phyloP scores from a whole-genome alignment of 1,284 basidiomycete genomes.

The Ustilago cynodontis region DNA sequence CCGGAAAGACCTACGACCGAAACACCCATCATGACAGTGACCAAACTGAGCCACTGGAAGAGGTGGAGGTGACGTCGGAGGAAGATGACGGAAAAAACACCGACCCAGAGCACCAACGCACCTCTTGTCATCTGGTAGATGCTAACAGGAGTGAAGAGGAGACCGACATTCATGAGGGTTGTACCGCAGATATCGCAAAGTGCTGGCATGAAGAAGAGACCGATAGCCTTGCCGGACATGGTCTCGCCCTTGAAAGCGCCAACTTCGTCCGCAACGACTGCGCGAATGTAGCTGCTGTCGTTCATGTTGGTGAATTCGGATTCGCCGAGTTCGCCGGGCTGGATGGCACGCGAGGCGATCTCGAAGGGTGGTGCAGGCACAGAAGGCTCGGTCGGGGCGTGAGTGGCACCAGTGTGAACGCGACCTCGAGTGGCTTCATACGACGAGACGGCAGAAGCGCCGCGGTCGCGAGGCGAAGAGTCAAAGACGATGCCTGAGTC shows the following conservation, averaged over 20 bases:
- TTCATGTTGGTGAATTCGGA: constrained; percentile 28
- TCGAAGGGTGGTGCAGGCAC: constrained; percentile 46
- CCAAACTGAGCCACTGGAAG: constrained; percentile 83
- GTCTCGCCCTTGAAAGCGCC: constrained; percentile 39
- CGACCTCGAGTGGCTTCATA: constrained; percentile 47
- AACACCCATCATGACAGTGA: constrained; percentile 91
- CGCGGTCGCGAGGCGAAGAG: constrained; percentile 24
- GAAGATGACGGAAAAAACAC: constrained; percentile 90
- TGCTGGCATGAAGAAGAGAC: constrained; percentile 84
- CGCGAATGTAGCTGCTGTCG: constrained; percentile 43
- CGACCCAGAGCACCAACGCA: constrained; percentile 96
- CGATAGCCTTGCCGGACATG: constrained; percentile 41
- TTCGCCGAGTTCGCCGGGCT: constrained; percentile 46
- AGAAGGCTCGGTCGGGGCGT: constrained; percentile 43
- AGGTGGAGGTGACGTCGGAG: constrained; percentile 73
- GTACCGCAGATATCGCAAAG: constrained; percentile 87
- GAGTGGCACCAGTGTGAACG: constrained; percentile 46
- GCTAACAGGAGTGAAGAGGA: constrained; percentile 94
- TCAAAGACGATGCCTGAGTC: constrained; percentile 50
- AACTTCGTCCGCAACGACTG: constrained; percentile 34
- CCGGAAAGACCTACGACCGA: constrained; percentile 91
- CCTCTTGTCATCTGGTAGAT: constrained; percentile 98
- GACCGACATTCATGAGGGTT: constrained; percentile 93
- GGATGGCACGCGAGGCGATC: constrained; percentile 42
- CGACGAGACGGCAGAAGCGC: constrained; percentile 30